phyloP scores from a whole-genome alignment of 306 rosid species.

The Sicyos edulis region DNA sequence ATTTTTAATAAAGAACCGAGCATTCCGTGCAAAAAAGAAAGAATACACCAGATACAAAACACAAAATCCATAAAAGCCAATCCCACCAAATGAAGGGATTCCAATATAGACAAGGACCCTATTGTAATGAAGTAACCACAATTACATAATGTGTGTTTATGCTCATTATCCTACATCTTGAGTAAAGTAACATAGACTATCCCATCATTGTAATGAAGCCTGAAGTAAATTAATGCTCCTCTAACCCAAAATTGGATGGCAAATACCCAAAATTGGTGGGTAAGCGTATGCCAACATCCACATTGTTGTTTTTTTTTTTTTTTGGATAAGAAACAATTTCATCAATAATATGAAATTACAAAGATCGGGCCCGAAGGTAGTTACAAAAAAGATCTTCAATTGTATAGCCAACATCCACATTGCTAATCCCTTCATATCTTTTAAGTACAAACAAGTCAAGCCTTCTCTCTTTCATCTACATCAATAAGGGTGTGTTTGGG shows the following conservation, averaged over 20 bases:
- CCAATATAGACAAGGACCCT: neutral
- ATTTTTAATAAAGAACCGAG: too few relatives aligned
- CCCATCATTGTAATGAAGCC: neutral
- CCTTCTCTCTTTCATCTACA: neutral
- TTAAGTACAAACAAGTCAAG: neutral
- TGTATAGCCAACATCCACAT: neutral
- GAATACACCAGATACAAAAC: too few relatives aligned
- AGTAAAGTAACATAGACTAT: neutral
- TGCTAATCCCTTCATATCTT: neutral
- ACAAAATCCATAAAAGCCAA: too few relatives aligned
- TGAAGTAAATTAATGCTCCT: neutral
- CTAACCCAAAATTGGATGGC: neutral
- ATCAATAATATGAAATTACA: too few relatives aligned
- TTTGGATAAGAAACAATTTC: too few relatives aligned
- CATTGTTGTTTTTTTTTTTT: too few relatives aligned
- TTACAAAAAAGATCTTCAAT: too few relatives aligned
- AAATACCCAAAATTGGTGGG: neutral
- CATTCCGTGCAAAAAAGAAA: too few relatives aligned
- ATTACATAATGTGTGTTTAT: neutral
- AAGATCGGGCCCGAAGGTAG: too few relatives aligned
- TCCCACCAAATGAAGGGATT: too few relatives aligned
- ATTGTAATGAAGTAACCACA: neutral
- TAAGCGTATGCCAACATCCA: too few relatives aligned
- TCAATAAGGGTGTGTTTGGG: neutral
- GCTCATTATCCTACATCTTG: neutral